Evolutionary conservation across 768 basidiomycete genomes (phyloP).

Genomic region (Suillus ampliporus): DNA sequence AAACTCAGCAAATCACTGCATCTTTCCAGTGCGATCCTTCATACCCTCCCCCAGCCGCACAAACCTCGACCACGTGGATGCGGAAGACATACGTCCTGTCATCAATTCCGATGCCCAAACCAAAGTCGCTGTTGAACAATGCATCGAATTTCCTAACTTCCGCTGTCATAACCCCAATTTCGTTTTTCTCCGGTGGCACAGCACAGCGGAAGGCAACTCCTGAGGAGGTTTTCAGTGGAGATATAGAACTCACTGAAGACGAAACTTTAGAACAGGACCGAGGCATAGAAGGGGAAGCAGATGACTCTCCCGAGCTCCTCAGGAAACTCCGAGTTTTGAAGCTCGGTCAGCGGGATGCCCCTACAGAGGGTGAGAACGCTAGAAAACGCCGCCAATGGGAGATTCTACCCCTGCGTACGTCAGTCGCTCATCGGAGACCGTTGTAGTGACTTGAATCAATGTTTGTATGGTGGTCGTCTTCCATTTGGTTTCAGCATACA

Average conservation of each 20-base stretch:
- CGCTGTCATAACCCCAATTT: conserved; percentile 63
- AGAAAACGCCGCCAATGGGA: conserved; percentile 55
- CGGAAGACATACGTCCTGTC: conserved; percentile 65
- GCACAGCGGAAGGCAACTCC: conserved; percentile 53
- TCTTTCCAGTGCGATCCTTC: conserved; percentile 68
- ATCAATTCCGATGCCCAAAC: conserved; percentile 70
- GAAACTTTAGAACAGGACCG: conserved; percentile 82
- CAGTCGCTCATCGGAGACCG: conserved; percentile 24
- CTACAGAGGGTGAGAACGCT: conserved; percentile 38
- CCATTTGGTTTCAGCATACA: not conserved
- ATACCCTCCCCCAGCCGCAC: conserved; percentile 49
- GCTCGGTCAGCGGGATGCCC: conserved; percentile 47
- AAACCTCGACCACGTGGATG: conserved; percentile 56
- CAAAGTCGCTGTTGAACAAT: conserved; percentile 71
- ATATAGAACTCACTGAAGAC: conserved; percentile 77
- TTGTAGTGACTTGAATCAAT: not conserved
- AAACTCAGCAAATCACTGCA: conserved; percentile 63
- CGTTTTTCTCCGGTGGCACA: conserved; percentile 50
- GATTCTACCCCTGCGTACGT: conserved; percentile 48
- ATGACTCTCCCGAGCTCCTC: conserved; percentile 65
- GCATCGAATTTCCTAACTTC: conserved; percentile 70
- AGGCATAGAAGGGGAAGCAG: conserved; percentile 78
- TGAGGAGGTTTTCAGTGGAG: conserved; percentile 68
- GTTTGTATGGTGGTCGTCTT: not conserved
- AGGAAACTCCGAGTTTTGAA: conserved; percentile 62